phyloP scores from a whole-genome alignment of 2,329 filamentous ascomycete species.

The Fusarium sambucinum region DNA sequence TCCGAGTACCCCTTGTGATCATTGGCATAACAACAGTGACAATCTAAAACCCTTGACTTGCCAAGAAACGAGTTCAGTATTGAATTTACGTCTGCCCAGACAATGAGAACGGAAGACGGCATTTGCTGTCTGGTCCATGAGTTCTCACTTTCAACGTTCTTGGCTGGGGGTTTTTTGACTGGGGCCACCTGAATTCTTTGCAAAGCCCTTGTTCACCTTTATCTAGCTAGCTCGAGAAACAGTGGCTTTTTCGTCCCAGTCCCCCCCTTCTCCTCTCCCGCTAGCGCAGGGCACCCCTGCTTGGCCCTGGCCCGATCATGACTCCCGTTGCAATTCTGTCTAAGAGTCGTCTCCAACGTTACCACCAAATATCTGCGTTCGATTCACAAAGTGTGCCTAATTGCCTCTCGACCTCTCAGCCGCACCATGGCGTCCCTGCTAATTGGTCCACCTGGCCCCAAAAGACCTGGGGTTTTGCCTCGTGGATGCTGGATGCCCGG shows the following conservation, averaged over 20 bases:
- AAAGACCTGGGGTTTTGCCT: conserved; percentile 37
- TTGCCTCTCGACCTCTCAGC: conserved; percentile 46
- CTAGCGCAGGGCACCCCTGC: conserved; percentile 25
- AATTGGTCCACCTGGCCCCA: conserved; percentile 32
- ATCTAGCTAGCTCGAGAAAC: conserved; percentile 21
- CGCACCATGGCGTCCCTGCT: conserved; percentile 32
- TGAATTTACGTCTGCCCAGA: conserved; percentile 33
- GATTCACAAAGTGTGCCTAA: conserved; percentile 24
- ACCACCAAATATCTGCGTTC: conserved; percentile 23
- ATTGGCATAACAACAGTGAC: background rate
- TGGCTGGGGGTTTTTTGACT: conserved; percentile 20
- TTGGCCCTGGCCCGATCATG: conserved; percentile 8
- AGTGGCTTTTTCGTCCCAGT: conserved; percentile 29
- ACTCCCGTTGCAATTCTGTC: conserved; percentile 17
- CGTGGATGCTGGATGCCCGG: conserved; percentile 31
- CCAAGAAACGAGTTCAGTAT: conserved; percentile 8
- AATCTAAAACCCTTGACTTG: conserved; percentile 14
- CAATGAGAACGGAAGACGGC: conserved; percentile 31
- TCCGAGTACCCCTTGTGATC: background rate
- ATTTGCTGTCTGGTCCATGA: conserved; percentile 2
- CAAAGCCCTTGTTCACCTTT: conserved; percentile 25
- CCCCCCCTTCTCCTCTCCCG: conserved; percentile 15
- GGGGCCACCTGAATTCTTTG: conserved; percentile 28
- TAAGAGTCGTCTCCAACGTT: conserved; percentile 23
- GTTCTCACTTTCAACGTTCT: conserved; percentile 15